Evolutionary conservation across 345 rosid genomes (phyloP).

Genomic region (Lenwebbia sp.): DNA sequence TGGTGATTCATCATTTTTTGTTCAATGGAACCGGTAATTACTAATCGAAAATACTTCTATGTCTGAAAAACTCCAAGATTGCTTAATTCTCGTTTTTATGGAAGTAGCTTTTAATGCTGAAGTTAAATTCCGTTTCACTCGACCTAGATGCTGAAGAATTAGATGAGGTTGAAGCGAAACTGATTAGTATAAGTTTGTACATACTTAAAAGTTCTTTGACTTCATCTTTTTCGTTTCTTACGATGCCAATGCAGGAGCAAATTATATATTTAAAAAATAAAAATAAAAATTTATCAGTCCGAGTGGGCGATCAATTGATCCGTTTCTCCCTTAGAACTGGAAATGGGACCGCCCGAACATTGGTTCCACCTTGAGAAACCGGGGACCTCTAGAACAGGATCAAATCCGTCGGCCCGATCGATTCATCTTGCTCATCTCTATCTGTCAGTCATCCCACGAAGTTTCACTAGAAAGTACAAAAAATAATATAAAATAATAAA

Average conservation of each 20-base stretch:
- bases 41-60: too few relatives aligned
- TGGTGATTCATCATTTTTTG: too few relatives aligned
- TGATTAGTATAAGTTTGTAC: slow-evolving; percentile 15
- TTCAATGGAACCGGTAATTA: too few relatives aligned
- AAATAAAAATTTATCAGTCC: too few relatives aligned
- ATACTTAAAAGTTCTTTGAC: neutral
- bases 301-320: too few relatives aligned
- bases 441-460: neutral
- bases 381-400: too few relatives aligned
- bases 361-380: too few relatives aligned
- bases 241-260: slow-evolving; percentile 45
- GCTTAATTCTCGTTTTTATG: neutral
- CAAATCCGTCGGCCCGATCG: too few relatives aligned
- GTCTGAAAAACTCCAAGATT: too few relatives aligned
- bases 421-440: too few relatives aligned
- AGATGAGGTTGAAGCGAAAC: slow-evolving; percentile 75
- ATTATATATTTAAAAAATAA: neutral
- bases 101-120: neutral
- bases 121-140: neutral
- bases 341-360: too few relatives aligned
- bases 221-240: neutral
- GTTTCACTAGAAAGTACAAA: neutral
- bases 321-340: too few relatives aligned
- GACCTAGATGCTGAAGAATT: slow-evolving; percentile 61
- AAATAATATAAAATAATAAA: neutral